Evolutionary conservation across 116 monocot species (phyloP), one percentile per base, ranked within the genome.

Genomic region (Iris pallida): DNA sequence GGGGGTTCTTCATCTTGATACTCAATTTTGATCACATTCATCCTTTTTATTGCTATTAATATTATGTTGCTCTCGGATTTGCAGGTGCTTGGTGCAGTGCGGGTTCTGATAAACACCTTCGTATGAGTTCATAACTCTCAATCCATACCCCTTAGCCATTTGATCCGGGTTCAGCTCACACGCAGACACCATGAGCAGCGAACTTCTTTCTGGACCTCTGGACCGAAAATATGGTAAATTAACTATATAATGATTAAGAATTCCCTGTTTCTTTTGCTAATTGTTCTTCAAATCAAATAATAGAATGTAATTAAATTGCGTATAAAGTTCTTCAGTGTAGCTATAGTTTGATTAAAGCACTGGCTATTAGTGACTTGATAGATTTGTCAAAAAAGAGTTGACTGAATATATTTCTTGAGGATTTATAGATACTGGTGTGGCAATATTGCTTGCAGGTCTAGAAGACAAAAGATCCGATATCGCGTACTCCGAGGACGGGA

Each of bases 211-310:
- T 7, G 80, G 74, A 61, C 75, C 71, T 57, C 42, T 78, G 16
- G 86, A 90, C 55, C 70, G 68, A 14, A 75, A 66, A 72, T 16
- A 64, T 6, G 85, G 85, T 89, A 80, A 71, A 47, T 30, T 30
- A 30, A 68, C 46, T 20, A 65, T 6, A 15, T 51, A 51, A 42
- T 18, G 0, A 14, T 6, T 4, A 42, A 43, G 13, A 11, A 16
- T 16, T 53, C 69, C 7, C 10, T 11, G 4, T 30, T 30, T 30
- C 30, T 68, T 15, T 8, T 42, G 4, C 53, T 8, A 63, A 49
- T 16, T 12, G 18, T 30, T 30, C 30, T 30, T 30, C 30, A 30
- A 30, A 30, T 30, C 30, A 30, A 1, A 1, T 30, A 30, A 3
- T 30, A 30, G 30, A 30, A 30, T 30, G 30, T 30, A 30, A 6